Evolutionary conservation across 768 basidiomycete genomes (phyloP).

Genomic region (Calocybe cyanea): DNA sequence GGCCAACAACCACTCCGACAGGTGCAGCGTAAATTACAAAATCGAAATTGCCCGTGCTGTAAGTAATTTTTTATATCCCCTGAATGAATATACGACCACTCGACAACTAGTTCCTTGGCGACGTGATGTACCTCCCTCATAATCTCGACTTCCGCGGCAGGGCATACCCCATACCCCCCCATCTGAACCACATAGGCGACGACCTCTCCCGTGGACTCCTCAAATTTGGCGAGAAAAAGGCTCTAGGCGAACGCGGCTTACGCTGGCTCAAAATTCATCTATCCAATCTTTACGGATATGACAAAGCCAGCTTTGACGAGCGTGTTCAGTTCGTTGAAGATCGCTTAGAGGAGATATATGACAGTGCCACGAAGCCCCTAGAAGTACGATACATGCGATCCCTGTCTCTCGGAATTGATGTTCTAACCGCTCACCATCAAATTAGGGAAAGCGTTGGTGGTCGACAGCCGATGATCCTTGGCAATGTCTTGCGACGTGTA

Average conservation of each 20-base stretch:
- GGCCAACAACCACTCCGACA: constrained; percentile 83
- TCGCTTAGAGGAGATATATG: constrained; percentile 72
- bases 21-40: constrained; percentile 94
- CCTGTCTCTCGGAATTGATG: not conserved
- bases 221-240: constrained; percentile 73
- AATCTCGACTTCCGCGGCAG: constrained; percentile 97
- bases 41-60: constrained; percentile 93
- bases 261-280: constrained; percentile 96
- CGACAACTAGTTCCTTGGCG: constrained; percentile 69
- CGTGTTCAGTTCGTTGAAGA: constrained; percentile 77
- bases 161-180: constrained; percentile 94
- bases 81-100: constrained; percentile 5
- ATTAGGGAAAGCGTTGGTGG: constrained; percentile 84
- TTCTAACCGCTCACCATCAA: constrained; percentile 7
- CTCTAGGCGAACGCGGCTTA: constrained; percentile 79
- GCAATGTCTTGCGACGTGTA: constrained; percentile 93
- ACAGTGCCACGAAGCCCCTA: constrained; percentile 79
- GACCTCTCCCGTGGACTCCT: constrained; percentile 88
- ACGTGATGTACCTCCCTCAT: constrained; percentile 89
- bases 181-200: constrained; percentile 93
- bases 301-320: constrained; percentile 93
- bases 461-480: constrained; percentile 89
- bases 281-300: constrained; percentile 89
- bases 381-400: constrained; percentile 41
- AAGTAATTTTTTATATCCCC: constrained; percentile 24